These are phyloP conservation scores for Vigna radiata DNA, from an alignment of 306 rosid genomes.

Conservation along the genomic window DNA sequence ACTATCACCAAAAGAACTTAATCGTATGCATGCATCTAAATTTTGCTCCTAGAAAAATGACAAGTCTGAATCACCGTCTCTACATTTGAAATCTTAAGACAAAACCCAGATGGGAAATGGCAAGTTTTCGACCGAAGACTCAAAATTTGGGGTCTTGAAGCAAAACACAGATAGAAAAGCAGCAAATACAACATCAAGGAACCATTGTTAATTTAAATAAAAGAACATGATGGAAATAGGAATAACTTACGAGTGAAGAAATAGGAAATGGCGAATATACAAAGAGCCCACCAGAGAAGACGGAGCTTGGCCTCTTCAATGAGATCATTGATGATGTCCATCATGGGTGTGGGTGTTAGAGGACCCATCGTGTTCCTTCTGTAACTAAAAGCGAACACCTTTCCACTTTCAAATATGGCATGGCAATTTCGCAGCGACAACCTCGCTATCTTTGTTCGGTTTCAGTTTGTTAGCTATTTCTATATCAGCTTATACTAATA, in stretches of 20 bases:
- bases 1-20: neutral
- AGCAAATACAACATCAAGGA: conserved; percentile 16
- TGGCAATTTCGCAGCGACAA: conserved; percentile 38
- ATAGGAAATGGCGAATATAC: conserved; percentile 81
- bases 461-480: conserved; percentile 27
- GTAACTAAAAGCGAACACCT: conserved; percentile 39
- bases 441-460: conserved; percentile 46
- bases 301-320: conserved; percentile 91
- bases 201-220: conserved; percentile 22
- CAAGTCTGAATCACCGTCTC: conserved; percentile 2
- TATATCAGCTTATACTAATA: neutral
- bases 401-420: conserved; percentile 42
- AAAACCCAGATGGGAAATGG: conserved; percentile 20
- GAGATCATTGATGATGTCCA: conserved; percentile 78
- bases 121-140: neutral
- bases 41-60: neutral
- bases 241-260: conserved; percentile 84
- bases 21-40: neutral
- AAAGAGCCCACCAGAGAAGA: conserved; percentile 92
- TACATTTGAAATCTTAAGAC: conserved; percentile 1
- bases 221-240: neutral
- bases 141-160: conserved; percentile 4
- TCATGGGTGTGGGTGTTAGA: conserved; percentile 41
- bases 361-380: conserved; percentile 48
- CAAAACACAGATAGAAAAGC: conserved; percentile 16